Conservation (phyloP, 139 green algal genomes). For the Penium margaritaceum region DNA sequence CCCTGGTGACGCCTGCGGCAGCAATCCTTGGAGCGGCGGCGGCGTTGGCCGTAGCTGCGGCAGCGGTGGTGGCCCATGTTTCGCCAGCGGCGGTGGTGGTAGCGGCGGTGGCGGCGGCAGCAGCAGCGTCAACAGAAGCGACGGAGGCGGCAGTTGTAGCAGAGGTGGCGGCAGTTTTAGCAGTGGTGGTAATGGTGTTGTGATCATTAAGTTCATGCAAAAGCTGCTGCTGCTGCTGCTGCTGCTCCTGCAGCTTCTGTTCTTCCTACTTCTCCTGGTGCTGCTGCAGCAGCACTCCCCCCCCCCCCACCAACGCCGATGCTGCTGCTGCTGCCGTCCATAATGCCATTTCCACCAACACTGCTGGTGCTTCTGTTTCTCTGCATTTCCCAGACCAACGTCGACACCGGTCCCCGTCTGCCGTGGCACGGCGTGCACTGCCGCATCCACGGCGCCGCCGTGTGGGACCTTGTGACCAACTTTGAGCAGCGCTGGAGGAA, state of each 20-base stretch:
- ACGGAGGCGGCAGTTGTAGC: too few species aligned
- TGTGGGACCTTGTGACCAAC: slow-evolving; percentile 56
- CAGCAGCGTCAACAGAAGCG: background rate
- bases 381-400: background rate
- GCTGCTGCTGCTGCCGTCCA: background rate
- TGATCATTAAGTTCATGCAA: too few species aligned
- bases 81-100: background rate
- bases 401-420: slow-evolving; percentile 39
- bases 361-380: background rate
- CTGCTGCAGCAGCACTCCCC: background rate
- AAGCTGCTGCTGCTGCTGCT: too few species aligned
- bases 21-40: too few species aligned
- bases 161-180: too few species aligned
- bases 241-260: background rate
- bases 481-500: slow-evolving; percentile 53
- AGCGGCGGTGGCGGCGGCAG: background rate
- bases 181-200: too few species aligned
- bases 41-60: too few species aligned
- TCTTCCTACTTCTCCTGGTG: background rate
- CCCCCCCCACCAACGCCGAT: background rate
- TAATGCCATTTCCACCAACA: background rate
- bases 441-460: slow-evolving; percentile 50
- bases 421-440: slow-evolving; percentile 66
- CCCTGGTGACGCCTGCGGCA: too few species aligned
- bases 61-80: background rate